Evolutionary conservation across 768 basidiomycete genomes (phyloP).

Genomic region (Lentinus brumalis): DNA sequence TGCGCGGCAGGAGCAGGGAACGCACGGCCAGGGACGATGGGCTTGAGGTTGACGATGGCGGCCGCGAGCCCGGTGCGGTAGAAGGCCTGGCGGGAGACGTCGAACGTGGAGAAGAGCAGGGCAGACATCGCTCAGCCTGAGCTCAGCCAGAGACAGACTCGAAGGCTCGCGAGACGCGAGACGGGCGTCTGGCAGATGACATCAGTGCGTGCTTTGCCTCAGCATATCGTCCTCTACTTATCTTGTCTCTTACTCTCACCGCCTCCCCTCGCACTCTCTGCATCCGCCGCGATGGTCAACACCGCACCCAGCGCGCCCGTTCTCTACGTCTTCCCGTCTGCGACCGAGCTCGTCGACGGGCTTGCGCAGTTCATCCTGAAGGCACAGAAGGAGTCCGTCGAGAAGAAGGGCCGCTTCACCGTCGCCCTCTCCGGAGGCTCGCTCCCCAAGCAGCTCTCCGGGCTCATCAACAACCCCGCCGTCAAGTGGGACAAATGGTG

Average conservation of each 20-base stretch:
- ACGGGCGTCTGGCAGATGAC: constrained; percentile 6
- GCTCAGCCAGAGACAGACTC: not conserved
- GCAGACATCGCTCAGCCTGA: constrained; percentile 21
- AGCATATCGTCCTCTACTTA: not conserved
- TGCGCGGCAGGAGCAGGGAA: constrained; percentile 19
- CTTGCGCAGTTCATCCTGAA: constrained; percentile 84
- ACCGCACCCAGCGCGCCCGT: constrained; percentile 62
- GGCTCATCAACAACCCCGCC: constrained; percentile 61
- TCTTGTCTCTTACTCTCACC: constrained; percentile 1
- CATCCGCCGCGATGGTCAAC: constrained; percentile 11
- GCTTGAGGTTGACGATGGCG: constrained; percentile 94
- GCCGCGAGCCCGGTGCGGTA: constrained; percentile 68
- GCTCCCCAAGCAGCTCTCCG: constrained; percentile 78
- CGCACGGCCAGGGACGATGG: constrained; percentile 92
- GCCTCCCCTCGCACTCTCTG: not conserved
- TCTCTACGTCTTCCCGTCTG: constrained; percentile 67
- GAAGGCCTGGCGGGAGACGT: constrained; percentile 77
- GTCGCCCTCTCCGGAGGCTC: constrained; percentile 94
- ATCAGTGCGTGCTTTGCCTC: constrained; percentile 9
- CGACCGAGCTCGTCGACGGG: constrained; percentile 55
- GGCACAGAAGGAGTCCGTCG: constrained; percentile 86
- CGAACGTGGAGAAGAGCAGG: constrained; percentile 76
- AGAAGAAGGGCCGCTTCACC: constrained; percentile 88
- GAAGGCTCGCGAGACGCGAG: not conserved
- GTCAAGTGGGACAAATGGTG: constrained; percentile 96